Evolutionary conservation across 2,329 filamentous ascomycete species (phyloP), one percentile per base, ranked within the genome.

Genomic region (Emericellopsis cladophorae): DNA sequence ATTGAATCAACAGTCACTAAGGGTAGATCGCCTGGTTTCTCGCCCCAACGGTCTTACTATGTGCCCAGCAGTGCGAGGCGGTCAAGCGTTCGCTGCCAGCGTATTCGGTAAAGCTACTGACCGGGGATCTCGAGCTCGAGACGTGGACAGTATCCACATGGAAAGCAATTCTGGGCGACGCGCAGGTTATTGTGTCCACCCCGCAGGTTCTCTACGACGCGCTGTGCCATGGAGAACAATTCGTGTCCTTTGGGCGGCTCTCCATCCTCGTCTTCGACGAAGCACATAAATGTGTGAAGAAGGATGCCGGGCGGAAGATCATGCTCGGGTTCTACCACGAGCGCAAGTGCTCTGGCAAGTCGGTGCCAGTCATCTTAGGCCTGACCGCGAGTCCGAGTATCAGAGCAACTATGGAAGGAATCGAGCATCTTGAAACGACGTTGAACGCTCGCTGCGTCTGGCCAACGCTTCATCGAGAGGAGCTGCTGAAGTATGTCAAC

Each of bases 191-290:
- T 5, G 70, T 94, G 2, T 87, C 84, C 0, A 92, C 88, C 0
- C 79, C 81, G 44, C 79, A 84, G 44, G 71, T 93, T 2, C 66
- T 94, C 11, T 62, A 76, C 3, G 84, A 93, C 57, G 85, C 84
- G 3, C 65, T 93, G 33, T 65, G 61, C 1, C 84, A 92, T 59
- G 83, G 71, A 0, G 26, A 29, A 12, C 9, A 29, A 12, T 93
- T 93, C 54, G 72, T 94, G 2, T 66, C 56, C 2, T 71, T 93
- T 50, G 54, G 64, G 0, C 65, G 64, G 3, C 58, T 94, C 18
- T 68, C 79, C 5, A 64, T 95, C 5, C 60, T 93, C 14, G 71
- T 94, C 0, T 84, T 94, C 49, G 88, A 95, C 52, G 88, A 95
- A 76, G 87, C 84, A 9, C 87, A 94, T 53, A 79, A 88, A 54